These are phyloP conservation scores for Penicillium manginii DNA, from an alignment of 495 filamentous ascomycete species.

Conservation along the genomic window DNA sequence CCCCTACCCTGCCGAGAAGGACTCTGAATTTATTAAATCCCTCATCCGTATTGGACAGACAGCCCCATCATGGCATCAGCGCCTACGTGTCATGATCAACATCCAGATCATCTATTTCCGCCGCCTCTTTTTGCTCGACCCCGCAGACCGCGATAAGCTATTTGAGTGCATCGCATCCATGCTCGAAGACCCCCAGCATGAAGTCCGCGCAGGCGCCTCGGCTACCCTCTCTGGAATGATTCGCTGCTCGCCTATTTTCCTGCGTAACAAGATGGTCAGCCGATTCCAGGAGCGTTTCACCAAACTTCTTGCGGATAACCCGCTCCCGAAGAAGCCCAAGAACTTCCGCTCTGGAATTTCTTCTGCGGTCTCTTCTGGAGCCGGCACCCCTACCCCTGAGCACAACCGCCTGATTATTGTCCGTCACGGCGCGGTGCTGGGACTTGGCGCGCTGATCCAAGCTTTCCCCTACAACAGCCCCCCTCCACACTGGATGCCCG, in stretches of 20 bases:
- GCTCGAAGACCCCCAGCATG: conserved; percentile 88
- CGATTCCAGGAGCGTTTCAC: conserved; percentile 80
- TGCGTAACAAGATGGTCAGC: conserved; percentile 75
- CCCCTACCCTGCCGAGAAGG: conserved; percentile 84
- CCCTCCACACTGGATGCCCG: conserved; percentile 91
- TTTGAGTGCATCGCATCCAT: conserved; percentile 92
- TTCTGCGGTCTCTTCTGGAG: conserved; percentile 58
- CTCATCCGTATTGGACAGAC: conserved; percentile 88
- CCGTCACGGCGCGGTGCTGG: conserved; percentile 90
- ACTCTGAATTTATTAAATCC: conserved; percentile 78
- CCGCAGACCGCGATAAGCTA: conserved; percentile 72
- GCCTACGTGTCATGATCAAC: conserved; percentile 94
- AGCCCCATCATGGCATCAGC: conserved; percentile 93
- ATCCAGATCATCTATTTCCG: conserved; percentile 99
- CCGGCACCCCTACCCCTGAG: conserved; percentile 79
- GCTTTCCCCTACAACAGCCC: conserved; percentile 97
- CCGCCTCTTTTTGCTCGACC: conserved; percentile 88
- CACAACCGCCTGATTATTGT: conserved; percentile 76
- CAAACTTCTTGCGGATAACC: conserved; percentile 73
- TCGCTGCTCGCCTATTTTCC: conserved; percentile 83
- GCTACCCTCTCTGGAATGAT: conserved; percentile 97
- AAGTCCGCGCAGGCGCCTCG: conserved; percentile 91
- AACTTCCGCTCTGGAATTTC: conserved; percentile 39
- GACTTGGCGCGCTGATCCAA: conserved; percentile 86
- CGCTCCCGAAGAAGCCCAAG: conserved; percentile 76